Evolutionary conservation across 179 eudicot species (phyloP), one percentile per base, ranked within the genome.

Genomic region (Beta lomatogona): DNA sequence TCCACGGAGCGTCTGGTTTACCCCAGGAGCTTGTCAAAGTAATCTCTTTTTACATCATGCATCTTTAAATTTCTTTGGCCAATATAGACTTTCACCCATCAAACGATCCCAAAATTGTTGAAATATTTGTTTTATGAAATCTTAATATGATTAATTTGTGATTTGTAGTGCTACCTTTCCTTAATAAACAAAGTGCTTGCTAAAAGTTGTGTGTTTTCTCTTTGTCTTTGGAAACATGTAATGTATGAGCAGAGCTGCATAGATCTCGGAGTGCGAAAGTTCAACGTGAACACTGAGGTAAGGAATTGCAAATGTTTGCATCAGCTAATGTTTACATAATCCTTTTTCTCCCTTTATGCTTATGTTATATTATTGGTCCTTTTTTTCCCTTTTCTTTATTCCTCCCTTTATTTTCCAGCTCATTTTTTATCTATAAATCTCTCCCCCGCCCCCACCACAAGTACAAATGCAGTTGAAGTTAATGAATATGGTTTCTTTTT

Each of bases 1-100:
- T 96, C 71, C 99, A 96, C 78, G 99, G 99, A 46, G 99, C 99
- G 82, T 96, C 99, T 78, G 99, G 99, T 84, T 79, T 96, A 83
- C 87, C 93, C 61, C 73, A 84, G 86, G 91, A 93, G 82, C 91
- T 93, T 52, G 72, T 96, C 82, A 89, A 93, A 97, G 99, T 96
- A 88, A 76, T 36, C 41, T 36, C 41, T 36, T 36, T 36, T 3
- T 36, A 3, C 41, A 36, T 36, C 4, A 36, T 36, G 41, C 41
- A 36, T 36, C 41, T 3, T 36, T 36, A 2, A 2, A 3, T 36
- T 36, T 36, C 2, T 31, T 31, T 31, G 1, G 36, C 36, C 36
- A 31, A 48, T n/a, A 22, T 28, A 5, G 63, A 54, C 9, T 55
- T 73, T 31, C 45, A 54, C 22, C 46, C 4, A 11, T 5, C 10